Base-by-base conservation (phyloP, 768 basidiomycete species). In the Botryobasidium botryosum region DNA sequence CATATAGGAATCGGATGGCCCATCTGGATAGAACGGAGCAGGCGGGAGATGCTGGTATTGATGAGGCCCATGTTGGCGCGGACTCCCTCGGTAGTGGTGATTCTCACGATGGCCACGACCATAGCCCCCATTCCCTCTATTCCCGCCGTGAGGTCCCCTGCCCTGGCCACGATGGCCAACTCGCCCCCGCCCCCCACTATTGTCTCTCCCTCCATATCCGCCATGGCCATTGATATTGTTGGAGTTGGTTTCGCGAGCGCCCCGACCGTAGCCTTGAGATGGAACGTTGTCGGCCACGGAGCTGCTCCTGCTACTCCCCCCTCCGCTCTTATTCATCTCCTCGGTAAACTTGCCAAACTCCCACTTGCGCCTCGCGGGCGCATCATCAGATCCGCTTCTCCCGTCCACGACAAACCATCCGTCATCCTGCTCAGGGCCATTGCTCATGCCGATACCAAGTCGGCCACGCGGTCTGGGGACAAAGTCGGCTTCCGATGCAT, bases 41-140 rank as follows among this genome's bases (percentile, higher is more conserved):
- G 12, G 8, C 38, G 21, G 12, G 12, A 12, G 12, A 12, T 18
- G 38, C 10, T 12, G 13, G 20, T 40, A 40, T 21, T 13, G 15
- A 25, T 21, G 8, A 32, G 41, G 28, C 12, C 12, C 12, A 20
- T 24, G 13, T 12, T 20, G 13, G 23, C 20, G 13, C 13, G 13
- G 21, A 12, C 12, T 39, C 13, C 23, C 13, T 39, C 37, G 13
- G 17, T 33, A 33, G 32, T 33, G 37, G 23, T 12, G 37, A 35
- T 23, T 15, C 2, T 25, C 41, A 43, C 41, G 12, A 10, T 25
- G 12, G 10, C 41, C 41, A 35, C 41, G 41, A 35, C 41, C 13
- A n/a, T 46, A 46, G 18, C 48, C 47, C 6, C 45, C 23, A 40
- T 42, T 35, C 12, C 44, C 44, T 25, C 25, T 17, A 39, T 37